A percentile compares a stretch with the other conserved stretches of the same genome.
phyloP scores from a whole-genome alignment of 2,329 filamentous ascomycete genomes.

The Aspergillus tamarii region DNA sequence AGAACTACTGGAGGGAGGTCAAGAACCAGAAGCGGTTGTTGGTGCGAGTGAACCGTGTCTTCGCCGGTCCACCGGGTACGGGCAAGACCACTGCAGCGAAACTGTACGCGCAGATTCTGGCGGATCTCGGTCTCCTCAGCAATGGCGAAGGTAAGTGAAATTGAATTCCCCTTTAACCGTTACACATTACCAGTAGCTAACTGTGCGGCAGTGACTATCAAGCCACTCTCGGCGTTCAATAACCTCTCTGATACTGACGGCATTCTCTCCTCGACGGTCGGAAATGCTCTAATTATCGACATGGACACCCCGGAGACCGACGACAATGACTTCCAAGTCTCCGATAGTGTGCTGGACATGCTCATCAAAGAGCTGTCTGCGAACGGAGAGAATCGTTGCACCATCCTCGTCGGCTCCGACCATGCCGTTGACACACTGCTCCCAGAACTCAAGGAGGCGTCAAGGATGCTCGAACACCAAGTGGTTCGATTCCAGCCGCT shows the following conservation, averaged over 20 bases:
- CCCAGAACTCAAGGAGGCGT: slow-evolving; percentile 14
- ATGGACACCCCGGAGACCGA: slow-evolving; percentile 13
- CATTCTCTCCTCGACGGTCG: slow-evolving; percentile 14
- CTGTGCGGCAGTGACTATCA: slow-evolving; percentile 7
- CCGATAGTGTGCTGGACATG: slow-evolving; percentile 9
- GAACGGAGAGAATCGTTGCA: slow-evolving; percentile 15
- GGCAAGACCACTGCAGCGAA: slow-evolving; percentile 27
- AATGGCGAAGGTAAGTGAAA: slow-evolving; percentile 16
- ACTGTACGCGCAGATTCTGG: slow-evolving; percentile 23
- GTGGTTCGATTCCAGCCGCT: slow-evolving; percentile 19
- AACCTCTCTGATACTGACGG: slow-evolving; percentile 6
- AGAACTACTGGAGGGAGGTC: slow-evolving; percentile 26
- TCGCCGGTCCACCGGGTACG: slow-evolving; percentile 24
- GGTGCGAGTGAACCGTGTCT: slow-evolving; percentile 22
- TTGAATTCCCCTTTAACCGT: background rate
- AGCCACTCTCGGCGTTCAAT: slow-evolving; percentile 10
- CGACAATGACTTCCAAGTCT: background rate
- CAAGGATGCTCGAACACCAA: slow-evolving; percentile 11
- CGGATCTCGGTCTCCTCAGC: slow-evolving; percentile 21
- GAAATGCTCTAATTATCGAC: slow-evolving; percentile 22
- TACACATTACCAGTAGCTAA: background rate
- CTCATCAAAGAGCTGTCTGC: slow-evolving; percentile 12
- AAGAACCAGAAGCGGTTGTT: slow-evolving; percentile 21
- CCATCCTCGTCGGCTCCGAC: slow-evolving; percentile 18
- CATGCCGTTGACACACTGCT: slow-evolving; percentile 18